phyloP scores from a whole-genome alignment of 345 rosid genomes.

The Litchi chinensis region DNA sequence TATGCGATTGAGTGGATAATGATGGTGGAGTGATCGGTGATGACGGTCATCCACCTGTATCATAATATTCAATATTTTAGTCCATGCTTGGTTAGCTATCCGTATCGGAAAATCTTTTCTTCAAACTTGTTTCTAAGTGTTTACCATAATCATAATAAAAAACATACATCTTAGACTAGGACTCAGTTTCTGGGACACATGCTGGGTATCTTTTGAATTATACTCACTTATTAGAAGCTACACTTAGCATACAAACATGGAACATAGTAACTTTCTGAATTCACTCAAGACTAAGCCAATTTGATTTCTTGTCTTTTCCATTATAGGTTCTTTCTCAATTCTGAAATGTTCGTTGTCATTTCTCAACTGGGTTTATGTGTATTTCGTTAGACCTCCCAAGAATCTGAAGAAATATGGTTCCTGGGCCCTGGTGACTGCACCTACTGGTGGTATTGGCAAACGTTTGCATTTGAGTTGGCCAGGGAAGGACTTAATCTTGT shows the following conservation, averaged over 20 bases:
- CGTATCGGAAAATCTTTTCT: too few species aligned
- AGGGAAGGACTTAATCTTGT: constrained; percentile 77
- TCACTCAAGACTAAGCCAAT: constrained; percentile 64
- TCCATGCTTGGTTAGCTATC: too few species aligned
- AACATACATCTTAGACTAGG: too few species aligned
- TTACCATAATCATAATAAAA: too few species aligned
- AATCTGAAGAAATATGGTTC: constrained; percentile 88
- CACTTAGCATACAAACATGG: constrained; percentile 36
- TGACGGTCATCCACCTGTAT: too few species aligned
- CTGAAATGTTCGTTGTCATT: constrained; percentile 43
- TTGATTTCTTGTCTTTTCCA: constrained; percentile 56
- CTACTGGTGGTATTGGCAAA: constrained; percentile 94
- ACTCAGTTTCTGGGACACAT: too few species aligned
- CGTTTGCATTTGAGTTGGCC: constrained; percentile 81
- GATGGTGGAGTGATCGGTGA: too few species aligned
- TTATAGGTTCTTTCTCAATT: constrained; percentile 58
- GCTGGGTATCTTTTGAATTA: too few species aligned
- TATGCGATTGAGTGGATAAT: too few species aligned
- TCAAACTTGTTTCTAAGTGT: too few species aligned
- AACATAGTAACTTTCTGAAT: constrained; percentile 37
- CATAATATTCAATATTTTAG: too few species aligned
- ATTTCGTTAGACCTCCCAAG: constrained; percentile 80
- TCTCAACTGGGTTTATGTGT: constrained; percentile 71
- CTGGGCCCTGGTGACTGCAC: constrained; percentile 89
- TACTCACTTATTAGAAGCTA: too few species aligned